Percentiles rank a stretch among this genome's conserved stretches.
These are phyloP conservation scores for Hypoxylon subgilvum DNA, from an alignment of 495 filamentous ascomycete genomes.

Conservation along the genomic window DNA sequence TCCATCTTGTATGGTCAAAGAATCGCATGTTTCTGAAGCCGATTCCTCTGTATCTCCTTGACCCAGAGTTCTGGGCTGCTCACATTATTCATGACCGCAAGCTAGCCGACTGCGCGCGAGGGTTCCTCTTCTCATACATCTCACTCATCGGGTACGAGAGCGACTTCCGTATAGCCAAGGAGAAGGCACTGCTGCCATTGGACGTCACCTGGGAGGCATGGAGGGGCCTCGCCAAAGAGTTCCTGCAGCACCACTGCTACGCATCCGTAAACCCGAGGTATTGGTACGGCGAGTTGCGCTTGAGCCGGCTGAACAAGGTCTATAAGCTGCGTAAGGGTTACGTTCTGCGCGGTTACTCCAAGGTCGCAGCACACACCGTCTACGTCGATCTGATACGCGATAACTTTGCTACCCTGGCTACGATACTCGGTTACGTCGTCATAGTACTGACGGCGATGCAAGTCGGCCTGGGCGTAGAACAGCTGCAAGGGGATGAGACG, in stretches of 20 bases:
- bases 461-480: conserved; percentile 58
- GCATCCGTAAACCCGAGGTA: conserved; percentile 48
- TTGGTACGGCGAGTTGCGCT: conserved; percentile 53
- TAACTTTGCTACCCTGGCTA: conserved; percentile 54
- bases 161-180: conserved; percentile 51
- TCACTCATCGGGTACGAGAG: conserved; percentile 52
- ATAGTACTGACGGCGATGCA: conserved; percentile 65
- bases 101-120: conserved; percentile 43
- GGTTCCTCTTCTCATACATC: conserved; percentile 53
- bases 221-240: conserved; percentile 30
- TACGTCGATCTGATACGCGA: conserved; percentile 50
- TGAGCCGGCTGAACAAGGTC: conserved; percentile 49
- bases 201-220: conserved; percentile 42
- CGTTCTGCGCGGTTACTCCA: conserved; percentile 40
- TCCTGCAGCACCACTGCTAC: conserved; percentile 35
- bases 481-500: conserved; percentile 41
- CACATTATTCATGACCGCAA: conserved; percentile 25
- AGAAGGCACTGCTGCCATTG: conserved; percentile 45
- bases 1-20: conserved; percentile 52
- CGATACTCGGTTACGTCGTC: conserved; percentile 57
- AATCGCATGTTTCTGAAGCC: conserved; percentile 54
- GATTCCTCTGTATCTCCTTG: conserved; percentile 51
- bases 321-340: conserved; percentile 35
- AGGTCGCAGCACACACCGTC: conserved; percentile 26
- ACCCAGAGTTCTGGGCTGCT: conserved; percentile 47